phyloP scores from a whole-genome alignment of 2,329 filamentous ascomycete genomes.

The Cladorrhinum sp. region DNA sequence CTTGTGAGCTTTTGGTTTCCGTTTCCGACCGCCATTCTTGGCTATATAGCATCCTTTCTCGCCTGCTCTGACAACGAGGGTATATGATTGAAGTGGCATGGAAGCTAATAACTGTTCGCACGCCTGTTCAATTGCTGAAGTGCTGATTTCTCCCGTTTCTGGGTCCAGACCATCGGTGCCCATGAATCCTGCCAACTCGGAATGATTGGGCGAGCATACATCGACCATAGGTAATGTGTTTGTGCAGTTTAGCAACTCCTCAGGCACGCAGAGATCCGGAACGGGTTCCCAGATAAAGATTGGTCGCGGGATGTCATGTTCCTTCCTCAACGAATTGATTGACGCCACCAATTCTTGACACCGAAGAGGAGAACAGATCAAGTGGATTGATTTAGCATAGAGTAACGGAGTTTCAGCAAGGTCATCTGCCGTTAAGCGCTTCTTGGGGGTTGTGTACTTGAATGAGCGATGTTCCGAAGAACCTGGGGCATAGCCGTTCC shows the following conservation, averaged over 20 bases:
- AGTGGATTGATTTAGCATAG: slow-evolving; percentile 74
- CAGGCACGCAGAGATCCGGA: slow-evolving; percentile 77
- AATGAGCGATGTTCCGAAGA: slow-evolving; percentile 71
- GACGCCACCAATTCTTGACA: slow-evolving; percentile 72
- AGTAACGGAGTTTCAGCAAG: slow-evolving; percentile 61
- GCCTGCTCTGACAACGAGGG: slow-evolving; percentile 68
- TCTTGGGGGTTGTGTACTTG: slow-evolving; percentile 82
- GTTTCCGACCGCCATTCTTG: slow-evolving; percentile 53
- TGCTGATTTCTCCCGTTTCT: slow-evolving; percentile 53
- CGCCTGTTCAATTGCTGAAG: slow-evolving; percentile 51
- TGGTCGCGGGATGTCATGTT: slow-evolving; percentile 49
- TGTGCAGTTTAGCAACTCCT: slow-evolving; percentile 62
- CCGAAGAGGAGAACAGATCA: slow-evolving; percentile 77
- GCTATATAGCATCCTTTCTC: slow-evolving; percentile 69
- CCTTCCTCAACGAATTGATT: slow-evolving; percentile 59
- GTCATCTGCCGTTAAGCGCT: slow-evolving; percentile 71
- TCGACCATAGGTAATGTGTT: slow-evolving; percentile 61
- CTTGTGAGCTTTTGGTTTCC: slow-evolving; percentile 29
- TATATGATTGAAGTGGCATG: slow-evolving; percentile 63
- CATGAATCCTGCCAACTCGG: slow-evolving; percentile 86
- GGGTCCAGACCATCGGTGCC: slow-evolving; percentile 56
- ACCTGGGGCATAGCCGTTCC: slow-evolving; percentile 77
- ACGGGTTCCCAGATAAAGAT: slow-evolving; percentile 94
- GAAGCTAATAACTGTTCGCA: slow-evolving; percentile 62
- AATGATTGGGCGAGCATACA: slow-evolving; percentile 75